Conservation (phyloP, 1,284 basidiomycete species). For the Rhodotorula sp. region DNA sequence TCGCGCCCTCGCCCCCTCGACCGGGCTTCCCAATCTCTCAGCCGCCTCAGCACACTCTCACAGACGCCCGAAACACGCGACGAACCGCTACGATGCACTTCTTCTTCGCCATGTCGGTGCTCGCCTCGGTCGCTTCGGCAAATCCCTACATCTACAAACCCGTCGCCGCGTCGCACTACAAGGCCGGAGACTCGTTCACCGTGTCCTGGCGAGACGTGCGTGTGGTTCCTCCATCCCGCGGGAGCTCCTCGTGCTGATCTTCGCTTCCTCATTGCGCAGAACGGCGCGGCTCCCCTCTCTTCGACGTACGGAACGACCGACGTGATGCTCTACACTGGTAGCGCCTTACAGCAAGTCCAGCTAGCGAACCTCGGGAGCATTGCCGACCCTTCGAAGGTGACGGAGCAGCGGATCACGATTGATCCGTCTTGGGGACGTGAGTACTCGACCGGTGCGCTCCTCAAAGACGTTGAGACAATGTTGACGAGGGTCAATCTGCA, state of each 20-base stretch:
- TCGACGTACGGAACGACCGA: slow-evolving; percentile 60
- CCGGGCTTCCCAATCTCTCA: too few relatives aligned
- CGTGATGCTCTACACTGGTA: slow-evolving; percentile 64
- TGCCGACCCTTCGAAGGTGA: slow-evolving; percentile 62
- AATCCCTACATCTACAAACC: slow-evolving; percentile 57
- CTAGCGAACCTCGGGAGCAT: slow-evolving; percentile 62
- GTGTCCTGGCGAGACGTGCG: slow-evolving; percentile 60
- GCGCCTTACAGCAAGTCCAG: slow-evolving; percentile 57
- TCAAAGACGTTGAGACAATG: not conserved
- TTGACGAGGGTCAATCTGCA: not conserved
- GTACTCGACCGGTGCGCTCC: not conserved
- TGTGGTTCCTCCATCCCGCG: slow-evolving; percentile 51
- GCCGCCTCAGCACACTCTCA: not conserved
- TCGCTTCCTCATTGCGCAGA: slow-evolving; percentile 41
- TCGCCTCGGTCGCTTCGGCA: slow-evolving; percentile 1
- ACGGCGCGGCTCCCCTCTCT: slow-evolving; percentile 56
- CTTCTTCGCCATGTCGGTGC: not conserved
- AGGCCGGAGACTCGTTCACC: slow-evolving; percentile 61
- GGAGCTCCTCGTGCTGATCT: slow-evolving; percentile 47
- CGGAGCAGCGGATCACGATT: slow-evolving; percentile 61
- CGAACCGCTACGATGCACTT: not conserved
- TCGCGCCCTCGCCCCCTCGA: too few relatives aligned
- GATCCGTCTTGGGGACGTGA: slow-evolving; percentile 62
- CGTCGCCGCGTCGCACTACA: slow-evolving; percentile 56
- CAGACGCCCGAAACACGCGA: too few relatives aligned